Conservation (phyloP, 495 filamentous ascomycete species). For the Podospora pseudoanserina region DNA sequence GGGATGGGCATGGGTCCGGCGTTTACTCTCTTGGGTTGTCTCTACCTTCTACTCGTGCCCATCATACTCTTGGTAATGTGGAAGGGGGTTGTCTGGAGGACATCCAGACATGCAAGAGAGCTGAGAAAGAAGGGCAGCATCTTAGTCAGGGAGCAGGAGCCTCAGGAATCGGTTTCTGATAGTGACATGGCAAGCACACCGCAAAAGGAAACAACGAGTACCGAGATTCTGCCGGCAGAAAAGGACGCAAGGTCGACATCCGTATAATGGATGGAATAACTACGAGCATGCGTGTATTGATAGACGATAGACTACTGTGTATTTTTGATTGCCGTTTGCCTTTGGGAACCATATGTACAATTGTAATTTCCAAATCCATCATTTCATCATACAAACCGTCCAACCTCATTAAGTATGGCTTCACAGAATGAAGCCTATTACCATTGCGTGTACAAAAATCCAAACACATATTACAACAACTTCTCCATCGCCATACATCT, state of each 20-base stretch:
- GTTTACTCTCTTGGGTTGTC: slow-evolving; percentile 60
- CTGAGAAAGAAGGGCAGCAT: not conserved
- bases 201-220: not conserved
- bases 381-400: not conserved
- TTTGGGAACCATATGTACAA: not conserved
- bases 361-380: not conserved
- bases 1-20: slow-evolving; percentile 66
- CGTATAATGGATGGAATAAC: not conserved
- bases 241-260: not conserved
- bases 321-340: not conserved
- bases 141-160: not conserved
- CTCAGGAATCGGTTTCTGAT: not conserved
- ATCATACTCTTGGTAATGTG: slow-evolving; percentile 44
- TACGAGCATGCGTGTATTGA: not conserved
- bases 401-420: not conserved
- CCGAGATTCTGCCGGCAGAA: not conserved
- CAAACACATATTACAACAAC: no score
- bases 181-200: not conserved
- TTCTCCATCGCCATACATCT: no score
- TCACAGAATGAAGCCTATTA: no score
- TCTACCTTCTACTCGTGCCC: slow-evolving; percentile 54
- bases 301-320: not conserved
- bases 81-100: slow-evolving; percentile 41
- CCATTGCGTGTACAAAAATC: no score
- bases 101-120: not conserved